These are phyloP conservation scores for Sarocladium oryzae DNA, from an alignment of 2,329 filamentous ascomycete genomes.

Conservation along the genomic window DNA sequence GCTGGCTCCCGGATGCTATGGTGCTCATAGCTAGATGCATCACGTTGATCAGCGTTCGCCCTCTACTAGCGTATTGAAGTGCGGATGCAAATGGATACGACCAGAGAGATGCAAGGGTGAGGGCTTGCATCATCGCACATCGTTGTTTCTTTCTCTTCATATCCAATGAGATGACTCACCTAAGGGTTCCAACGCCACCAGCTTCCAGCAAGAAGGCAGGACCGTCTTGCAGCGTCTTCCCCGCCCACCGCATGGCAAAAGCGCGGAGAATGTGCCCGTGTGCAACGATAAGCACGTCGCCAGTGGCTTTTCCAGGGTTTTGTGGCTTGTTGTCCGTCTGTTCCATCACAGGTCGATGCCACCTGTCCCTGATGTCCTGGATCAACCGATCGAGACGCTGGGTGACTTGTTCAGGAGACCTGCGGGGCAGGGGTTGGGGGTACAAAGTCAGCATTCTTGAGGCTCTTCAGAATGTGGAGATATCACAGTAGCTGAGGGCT, in stretches of 20 bases:
- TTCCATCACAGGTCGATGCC: constrained; percentile 57
- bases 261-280: constrained; percentile 86
- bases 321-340: constrained; percentile 23
- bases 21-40: constrained; percentile 63
- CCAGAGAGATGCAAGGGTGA: not conserved
- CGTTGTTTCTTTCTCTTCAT: not conserved
- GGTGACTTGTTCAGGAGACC: constrained; percentile 60
- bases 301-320: constrained; percentile 27
- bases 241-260: constrained; percentile 81
- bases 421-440: not conserved
- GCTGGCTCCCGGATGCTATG: constrained; percentile 72
- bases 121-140: too few species aligned
- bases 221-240: constrained; percentile 65
- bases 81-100: too few species aligned
- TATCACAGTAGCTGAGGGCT: not conserved
- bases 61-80: not conserved
- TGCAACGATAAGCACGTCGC: constrained; percentile 59
- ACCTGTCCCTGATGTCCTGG: constrained; percentile 60
- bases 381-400: constrained; percentile 70
- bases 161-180: constrained; percentile 37
- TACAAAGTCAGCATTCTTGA: not conserved
- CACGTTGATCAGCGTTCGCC: not conserved
- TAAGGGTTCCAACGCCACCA: constrained; percentile 75
- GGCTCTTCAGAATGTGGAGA: not conserved
- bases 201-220: constrained; percentile 80